phyloP scores from a whole-genome alignment of 768 basidiomycete genomes.

The Termitomyces sp. region DNA sequence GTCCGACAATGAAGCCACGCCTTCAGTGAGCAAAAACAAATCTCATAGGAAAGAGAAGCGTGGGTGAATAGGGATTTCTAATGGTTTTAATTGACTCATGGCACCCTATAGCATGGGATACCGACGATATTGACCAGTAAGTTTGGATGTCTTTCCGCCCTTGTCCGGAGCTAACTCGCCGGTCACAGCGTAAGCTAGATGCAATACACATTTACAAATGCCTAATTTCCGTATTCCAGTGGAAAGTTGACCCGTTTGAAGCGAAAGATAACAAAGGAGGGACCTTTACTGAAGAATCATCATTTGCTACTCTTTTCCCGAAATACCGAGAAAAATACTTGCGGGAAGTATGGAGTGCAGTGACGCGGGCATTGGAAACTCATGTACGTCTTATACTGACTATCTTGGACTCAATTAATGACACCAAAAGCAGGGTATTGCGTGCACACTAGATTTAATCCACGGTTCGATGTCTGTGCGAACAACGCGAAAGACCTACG shows the following conservation, averaged over 20 bases:
- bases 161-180: constrained; percentile 4
- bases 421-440: constrained; percentile 57
- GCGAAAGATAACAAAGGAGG: constrained; percentile 74
- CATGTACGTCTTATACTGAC: constrained; percentile 44
- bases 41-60: constrained; percentile 93
- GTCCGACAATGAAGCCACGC: constrained; percentile 38
- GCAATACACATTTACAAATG: background rate
- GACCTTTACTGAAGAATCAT: constrained; percentile 91
- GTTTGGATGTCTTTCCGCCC: constrained; percentile 21
- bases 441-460: constrained; percentile 89
- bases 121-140: constrained; percentile 98
- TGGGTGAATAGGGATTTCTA: constrained; percentile 31
- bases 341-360: constrained; percentile 90
- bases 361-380: constrained; percentile 76
- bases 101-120: constrained; percentile 87
- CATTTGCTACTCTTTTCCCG: constrained; percentile 96
- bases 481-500: constrained; percentile 95
- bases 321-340: constrained; percentile 98
- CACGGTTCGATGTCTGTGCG: constrained; percentile 97
- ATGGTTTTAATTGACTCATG: constrained; percentile 7
- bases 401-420: background rate
- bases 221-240: constrained; percentile 35
- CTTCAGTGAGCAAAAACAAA: constrained; percentile 75
- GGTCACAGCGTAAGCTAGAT: constrained; percentile 36
- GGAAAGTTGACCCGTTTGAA: constrained; percentile 84